Evolutionary conservation across 768 basidiomycete genomes (phyloP).

Genomic region (Pleurotus giganteus): DNA sequence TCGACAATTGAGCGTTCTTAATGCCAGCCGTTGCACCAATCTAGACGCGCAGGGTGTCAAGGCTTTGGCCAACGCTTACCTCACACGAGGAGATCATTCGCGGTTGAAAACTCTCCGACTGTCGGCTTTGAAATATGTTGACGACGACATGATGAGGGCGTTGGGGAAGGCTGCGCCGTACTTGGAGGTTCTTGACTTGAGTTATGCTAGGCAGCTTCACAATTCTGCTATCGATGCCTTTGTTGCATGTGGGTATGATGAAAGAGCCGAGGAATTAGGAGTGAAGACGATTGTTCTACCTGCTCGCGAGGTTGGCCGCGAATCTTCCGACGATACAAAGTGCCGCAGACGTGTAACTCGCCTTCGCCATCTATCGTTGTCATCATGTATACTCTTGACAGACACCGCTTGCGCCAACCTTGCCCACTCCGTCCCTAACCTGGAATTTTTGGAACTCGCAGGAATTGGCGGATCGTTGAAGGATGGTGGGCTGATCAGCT

Average conservation of each 20-base stretch:
- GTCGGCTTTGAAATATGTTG: conserved; percentile 61
- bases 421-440: conserved; percentile 62
- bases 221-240: conserved; percentile 77
- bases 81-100: conserved; percentile 45
- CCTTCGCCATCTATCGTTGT: conserved; percentile 73
- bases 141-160: conserved; percentile 58
- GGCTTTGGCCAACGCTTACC: conserved; percentile 41
- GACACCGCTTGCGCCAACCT: conserved; percentile 75
- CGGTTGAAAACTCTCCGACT: conserved; percentile 62
- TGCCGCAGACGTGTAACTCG: conserved; percentile 63
- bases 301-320: conserved; percentile 64
- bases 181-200: conserved; percentile 80
- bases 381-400: conserved; percentile 68
- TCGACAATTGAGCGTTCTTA: conserved; percentile 53
- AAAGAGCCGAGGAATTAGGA: conserved; percentile 28
- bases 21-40: conserved; percentile 70
- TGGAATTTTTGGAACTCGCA: conserved; percentile 79
- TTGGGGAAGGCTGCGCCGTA: conserved; percentile 68
- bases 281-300: conserved; percentile 50
- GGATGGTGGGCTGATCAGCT: conserved; percentile 69
- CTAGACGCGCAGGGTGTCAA: conserved; percentile 65
- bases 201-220: conserved; percentile 67
- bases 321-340: conserved; percentile 43
- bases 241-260: conserved; percentile 49
- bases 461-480: conserved; percentile 68